Percentiles rank a stretch among this genome's conserved stretches.
phyloP scores from a whole-genome alignment of 768 basidiomycete genomes.

The Sistotremastrum niveocremeum region DNA sequence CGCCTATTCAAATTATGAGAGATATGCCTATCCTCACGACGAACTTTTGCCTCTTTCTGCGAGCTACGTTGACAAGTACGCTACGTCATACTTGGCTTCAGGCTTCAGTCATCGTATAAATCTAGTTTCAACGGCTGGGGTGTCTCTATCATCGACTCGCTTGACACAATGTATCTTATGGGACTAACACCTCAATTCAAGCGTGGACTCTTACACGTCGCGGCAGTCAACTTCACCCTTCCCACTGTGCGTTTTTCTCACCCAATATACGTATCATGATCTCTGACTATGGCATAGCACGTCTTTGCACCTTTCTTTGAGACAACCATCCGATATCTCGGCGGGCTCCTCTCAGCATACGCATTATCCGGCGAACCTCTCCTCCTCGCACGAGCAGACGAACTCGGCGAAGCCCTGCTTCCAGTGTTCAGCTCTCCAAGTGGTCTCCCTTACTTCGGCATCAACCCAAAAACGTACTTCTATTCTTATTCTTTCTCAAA shows the following conservation, averaged over 20 bases:
- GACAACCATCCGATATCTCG: constrained; percentile 82
- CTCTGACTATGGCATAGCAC: constrained; percentile 5
- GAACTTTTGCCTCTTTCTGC: constrained; percentile 46
- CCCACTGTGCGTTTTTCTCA: constrained; percentile 22
- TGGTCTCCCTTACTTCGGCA: constrained; percentile 57
- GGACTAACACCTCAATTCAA: constrained; percentile 57
- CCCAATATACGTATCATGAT: background rate
- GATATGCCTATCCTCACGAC: constrained; percentile 47
- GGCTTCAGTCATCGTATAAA: background rate
- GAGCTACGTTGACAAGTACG: constrained; percentile 36
- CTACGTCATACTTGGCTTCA: background rate
- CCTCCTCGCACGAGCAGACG: constrained; percentile 58
- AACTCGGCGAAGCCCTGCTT: constrained; percentile 60
- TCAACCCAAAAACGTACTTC: constrained; percentile 50
- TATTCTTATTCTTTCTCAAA: background rate
- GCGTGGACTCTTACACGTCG: constrained; percentile 43
- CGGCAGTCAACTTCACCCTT: constrained; percentile 34
- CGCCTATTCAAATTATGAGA: constrained; percentile 55
- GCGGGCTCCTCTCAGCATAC: constrained; percentile 75
- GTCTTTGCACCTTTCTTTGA: constrained; percentile 53
- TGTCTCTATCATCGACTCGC: constrained; percentile 61
- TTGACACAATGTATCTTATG: constrained; percentile 82
- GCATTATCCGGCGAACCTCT: constrained; percentile 53
- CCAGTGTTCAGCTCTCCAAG: constrained; percentile 56
- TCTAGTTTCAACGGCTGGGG: constrained; percentile 72